These are phyloP conservation scores for Chalara sp. DNA, from an alignment of 2,329 filamentous ascomycete genomes.

Conservation along the genomic window DNA sequence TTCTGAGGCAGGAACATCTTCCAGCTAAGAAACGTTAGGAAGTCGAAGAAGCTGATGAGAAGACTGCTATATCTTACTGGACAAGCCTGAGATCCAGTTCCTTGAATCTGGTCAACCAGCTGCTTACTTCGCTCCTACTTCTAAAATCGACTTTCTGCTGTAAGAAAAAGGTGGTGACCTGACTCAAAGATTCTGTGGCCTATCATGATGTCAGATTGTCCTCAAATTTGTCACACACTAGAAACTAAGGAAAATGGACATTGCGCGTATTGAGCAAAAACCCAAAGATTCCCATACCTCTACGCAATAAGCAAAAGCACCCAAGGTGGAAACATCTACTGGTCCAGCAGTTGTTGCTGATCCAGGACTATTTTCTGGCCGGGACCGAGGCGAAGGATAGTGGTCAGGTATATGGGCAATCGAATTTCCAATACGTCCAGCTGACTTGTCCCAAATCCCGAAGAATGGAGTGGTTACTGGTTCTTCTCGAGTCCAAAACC, in stretches of 20 bases:
- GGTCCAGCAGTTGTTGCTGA: background rate
- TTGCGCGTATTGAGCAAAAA: too few species aligned
- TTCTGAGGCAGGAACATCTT: slow-evolving; percentile 38
- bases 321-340: slow-evolving; percentile 34
- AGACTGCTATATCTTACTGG: slow-evolving; percentile 22
- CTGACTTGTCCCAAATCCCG: slow-evolving; percentile 27
- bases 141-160: slow-evolving; percentile 35
- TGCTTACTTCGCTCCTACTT: slow-evolving; percentile 32
- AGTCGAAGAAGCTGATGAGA: too few species aligned
- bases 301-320: slow-evolving; percentile 40
- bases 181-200: slow-evolving; percentile 24
- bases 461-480: slow-evolving; percentile 24
- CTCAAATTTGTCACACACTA: too few species aligned
- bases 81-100: slow-evolving; percentile 39
- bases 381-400: background rate
- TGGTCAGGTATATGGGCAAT: slow-evolving; percentile 21
- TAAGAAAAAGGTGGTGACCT: slow-evolving; percentile 38
- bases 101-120: slow-evolving; percentile 40
- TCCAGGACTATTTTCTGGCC: slow-evolving; percentile 5
- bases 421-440: slow-evolving; percentile 23
- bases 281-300: slow-evolving; percentile 36
- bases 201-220: too few species aligned
- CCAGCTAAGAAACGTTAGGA: slow-evolving; percentile 27
- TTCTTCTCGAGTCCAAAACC: slow-evolving; percentile 21
- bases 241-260: too few species aligned